Evolutionary conservation across 768 basidiomycete genomes (phyloP).

Genomic region (Suillus paluster): DNA sequence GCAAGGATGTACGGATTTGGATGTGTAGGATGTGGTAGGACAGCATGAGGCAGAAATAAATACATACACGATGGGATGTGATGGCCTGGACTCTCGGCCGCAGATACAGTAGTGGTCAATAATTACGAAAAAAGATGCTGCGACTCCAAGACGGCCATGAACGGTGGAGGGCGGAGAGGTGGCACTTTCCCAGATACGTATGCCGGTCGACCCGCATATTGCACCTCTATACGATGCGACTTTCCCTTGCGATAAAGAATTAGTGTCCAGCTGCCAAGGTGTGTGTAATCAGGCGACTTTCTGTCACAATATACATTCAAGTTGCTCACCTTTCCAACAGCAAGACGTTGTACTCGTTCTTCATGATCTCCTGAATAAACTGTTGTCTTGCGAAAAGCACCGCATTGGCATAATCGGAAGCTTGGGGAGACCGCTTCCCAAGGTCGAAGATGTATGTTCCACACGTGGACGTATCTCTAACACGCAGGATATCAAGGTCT

Average conservation of each 20-base stretch:
- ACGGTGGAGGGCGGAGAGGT: constrained; percentile 59
- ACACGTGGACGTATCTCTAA: constrained; percentile 56
- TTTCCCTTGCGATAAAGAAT: constrained; percentile 68
- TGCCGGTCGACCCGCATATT: constrained; percentile 72
- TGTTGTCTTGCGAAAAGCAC: constrained; percentile 68
- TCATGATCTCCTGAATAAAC: constrained; percentile 57
- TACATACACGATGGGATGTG: constrained; percentile 32
- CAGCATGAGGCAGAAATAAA: constrained; percentile 38
- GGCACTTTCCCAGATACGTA: constrained; percentile 53
- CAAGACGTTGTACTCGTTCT: constrained; percentile 64
- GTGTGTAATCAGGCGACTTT: constrained; percentile 8
- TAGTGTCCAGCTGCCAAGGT: constrained; percentile 59
- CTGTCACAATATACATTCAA: background rate
- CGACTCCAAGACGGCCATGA: constrained; percentile 64
- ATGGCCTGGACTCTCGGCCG: constrained; percentile 11
- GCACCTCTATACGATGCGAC: constrained; percentile 66
- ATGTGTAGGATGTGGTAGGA: constrained; percentile 22
- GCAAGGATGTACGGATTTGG: constrained; percentile 19
- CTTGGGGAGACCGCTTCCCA: constrained; percentile 48
- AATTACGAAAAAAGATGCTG: constrained; percentile 31
- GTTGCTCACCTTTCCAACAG: constrained; percentile 66
- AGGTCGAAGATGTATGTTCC: constrained; percentile 68
- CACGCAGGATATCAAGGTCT: constrained; percentile 65
- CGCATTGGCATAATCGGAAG: constrained; percentile 53
- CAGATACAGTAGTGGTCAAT: constrained; percentile 29